Conservation (phyloP, 768 basidiomycete species). For the Hericium erinaceus region DNA sequence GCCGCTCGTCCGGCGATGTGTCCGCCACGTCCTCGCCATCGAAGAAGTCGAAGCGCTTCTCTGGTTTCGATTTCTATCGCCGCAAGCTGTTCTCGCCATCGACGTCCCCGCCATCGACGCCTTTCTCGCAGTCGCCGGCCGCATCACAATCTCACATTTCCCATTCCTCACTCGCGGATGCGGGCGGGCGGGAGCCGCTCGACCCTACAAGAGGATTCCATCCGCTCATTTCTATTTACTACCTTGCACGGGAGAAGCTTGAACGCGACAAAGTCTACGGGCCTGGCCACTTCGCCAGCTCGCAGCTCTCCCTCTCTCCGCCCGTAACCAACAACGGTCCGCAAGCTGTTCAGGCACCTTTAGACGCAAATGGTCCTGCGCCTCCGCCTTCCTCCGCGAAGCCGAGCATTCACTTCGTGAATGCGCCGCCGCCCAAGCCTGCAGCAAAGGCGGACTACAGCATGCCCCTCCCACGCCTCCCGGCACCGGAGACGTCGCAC, state of each 20-base stretch:
- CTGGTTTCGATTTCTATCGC: constrained; percentile 90
- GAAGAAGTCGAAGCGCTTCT: constrained; percentile 79
- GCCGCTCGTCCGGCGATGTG: constrained; percentile 3
- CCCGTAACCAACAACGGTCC: not conserved
- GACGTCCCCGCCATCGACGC: constrained; percentile 40
- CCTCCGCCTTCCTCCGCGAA: constrained; percentile 15
- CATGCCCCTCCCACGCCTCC: constrained; percentile 75
- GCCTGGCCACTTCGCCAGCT: constrained; percentile 86
- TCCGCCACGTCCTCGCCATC: constrained; percentile 15
- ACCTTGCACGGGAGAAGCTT: constrained; percentile 89
- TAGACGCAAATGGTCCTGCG: constrained; percentile 10
- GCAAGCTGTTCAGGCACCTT: not conserved
- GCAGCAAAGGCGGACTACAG: constrained; percentile 58
- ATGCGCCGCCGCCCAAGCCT: constrained; percentile 20
- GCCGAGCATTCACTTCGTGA: constrained; percentile 12
- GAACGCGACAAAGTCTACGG: constrained; percentile 93
- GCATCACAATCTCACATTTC: constrained; percentile 49
- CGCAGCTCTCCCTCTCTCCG: constrained; percentile 60
- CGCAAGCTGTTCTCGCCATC: constrained; percentile 70
- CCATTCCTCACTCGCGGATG: constrained; percentile 35
- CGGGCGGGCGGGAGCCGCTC: constrained; percentile 32
- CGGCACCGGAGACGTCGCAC: constrained; percentile 74
- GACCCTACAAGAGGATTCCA: constrained; percentile 94
- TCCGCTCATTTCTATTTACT: constrained; percentile 93
- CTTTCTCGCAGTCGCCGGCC: constrained; percentile 50